Evolutionary conservation across 2,329 filamentous ascomycete genomes (phyloP), one percentile per base, ranked within the genome.

Genomic region (Celoporthe dispersa): DNA sequence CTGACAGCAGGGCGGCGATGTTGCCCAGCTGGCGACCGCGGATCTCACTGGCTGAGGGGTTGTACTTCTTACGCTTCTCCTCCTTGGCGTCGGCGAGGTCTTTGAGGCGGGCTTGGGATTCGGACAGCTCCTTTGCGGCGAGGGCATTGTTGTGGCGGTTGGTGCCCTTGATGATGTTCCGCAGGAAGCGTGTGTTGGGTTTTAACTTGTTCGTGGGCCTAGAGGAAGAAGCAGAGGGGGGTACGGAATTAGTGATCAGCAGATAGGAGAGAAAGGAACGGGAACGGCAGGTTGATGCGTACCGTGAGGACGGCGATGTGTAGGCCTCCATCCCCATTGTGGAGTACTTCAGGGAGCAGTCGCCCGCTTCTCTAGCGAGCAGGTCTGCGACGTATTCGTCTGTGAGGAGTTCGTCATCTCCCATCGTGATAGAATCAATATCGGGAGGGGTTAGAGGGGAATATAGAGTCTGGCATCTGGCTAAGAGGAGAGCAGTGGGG

Each of bases 111-210:
- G 89, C 89, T 72, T 86, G 86, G 0, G 94, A 90, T 74, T 98
- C 94, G 63, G 92, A 89, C 35, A 91, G 90, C 79, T 98, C 95
- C 77, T 91, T 97, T 0, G 92, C 93, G 25, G 94, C 88, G 39
- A 98, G 84, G 0, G 93, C 92, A 33, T 92, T 90, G 85, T 99
- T 99, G 81, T 99, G 95, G 67, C 81, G 91, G 75, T 97, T 92
- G 11, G 94, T 97, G 74, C 96, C 92, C 73, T 91, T 92, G 72
- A 99, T 93, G 69, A 98, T 92, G 76, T 96, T 92, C 70, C 90
- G 90, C 57, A 99, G 83, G 78, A 98, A 98, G 44, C 92, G 88
- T 0, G 93, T 98, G 76, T 99, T 98, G 3, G 95, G 94, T 78
- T 95, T 98, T 0, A 93, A 93, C 73, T 90, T 88, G 74, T 87